These are phyloP conservation scores for Cytospora piceae DNA, from an alignment of 2,329 filamentous ascomycete species.

Conservation along the genomic window DNA sequence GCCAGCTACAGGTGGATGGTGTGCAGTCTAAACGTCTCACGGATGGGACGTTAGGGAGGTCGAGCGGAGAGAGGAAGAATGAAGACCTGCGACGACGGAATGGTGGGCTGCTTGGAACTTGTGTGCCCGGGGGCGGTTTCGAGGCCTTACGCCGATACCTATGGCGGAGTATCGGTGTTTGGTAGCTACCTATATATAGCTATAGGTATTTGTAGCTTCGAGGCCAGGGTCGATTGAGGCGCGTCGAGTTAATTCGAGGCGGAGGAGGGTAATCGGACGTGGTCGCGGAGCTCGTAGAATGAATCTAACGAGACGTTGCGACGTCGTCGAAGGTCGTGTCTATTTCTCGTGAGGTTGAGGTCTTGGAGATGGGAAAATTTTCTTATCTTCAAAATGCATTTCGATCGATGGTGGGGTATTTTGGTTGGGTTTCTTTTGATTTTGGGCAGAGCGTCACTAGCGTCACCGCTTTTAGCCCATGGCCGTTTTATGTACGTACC, in stretches of 20 bases:
- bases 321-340: not conserved
- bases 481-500: not conserved
- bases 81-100: constrained; percentile 83
- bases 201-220: not conserved
- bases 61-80: constrained; percentile 81
- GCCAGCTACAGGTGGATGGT: constrained; percentile 70
- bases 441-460: not conserved
- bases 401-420: not conserved
- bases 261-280: not conserved
- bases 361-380: not conserved
- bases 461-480: constrained; percentile 1
- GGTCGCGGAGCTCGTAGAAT: not conserved
- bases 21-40: constrained; percentile 62
- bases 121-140: constrained; percentile 46
- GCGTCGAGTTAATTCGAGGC: not conserved
- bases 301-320: not conserved
- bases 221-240: not conserved
- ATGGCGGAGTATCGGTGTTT: constrained; percentile 75
- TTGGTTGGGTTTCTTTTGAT: not conserved
- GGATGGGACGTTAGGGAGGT: constrained; percentile 85
- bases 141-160: constrained; percentile 78
- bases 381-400: not conserved
- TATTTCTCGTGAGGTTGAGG: not conserved
- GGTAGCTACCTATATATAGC: not conserved
- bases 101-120: constrained; percentile 73